Evolutionary conservation across 2,329 filamentous ascomycete genomes (phyloP).

Genomic region (Monosporascus sp.): DNA sequence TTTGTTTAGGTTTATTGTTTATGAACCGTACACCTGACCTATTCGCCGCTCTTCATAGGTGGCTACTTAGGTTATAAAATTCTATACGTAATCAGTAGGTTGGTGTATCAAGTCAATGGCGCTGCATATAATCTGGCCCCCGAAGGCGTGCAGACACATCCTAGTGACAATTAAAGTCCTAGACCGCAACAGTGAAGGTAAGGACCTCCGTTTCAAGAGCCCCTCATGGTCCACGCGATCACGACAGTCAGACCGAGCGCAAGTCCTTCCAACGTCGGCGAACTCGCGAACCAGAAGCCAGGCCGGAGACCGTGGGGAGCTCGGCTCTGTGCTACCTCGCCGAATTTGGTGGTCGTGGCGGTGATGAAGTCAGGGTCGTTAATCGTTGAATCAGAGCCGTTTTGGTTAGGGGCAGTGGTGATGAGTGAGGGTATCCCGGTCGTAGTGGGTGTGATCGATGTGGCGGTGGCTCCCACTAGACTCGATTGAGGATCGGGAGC

Average conservation of each 20-base stretch:
- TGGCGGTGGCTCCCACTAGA: constrained; percentile 2
- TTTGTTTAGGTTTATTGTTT: too few species aligned
- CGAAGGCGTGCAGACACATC: too few species aligned
- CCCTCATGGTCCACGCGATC: constrained; percentile 4
- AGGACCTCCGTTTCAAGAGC: too few species aligned
- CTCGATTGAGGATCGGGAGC: constrained; percentile 6
- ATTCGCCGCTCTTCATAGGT: too few species aligned
- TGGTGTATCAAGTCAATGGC: too few species aligned
- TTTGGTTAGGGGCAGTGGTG: not conserved
- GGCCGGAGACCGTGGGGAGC: constrained; percentile 1
- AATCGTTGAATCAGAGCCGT: not conserved
- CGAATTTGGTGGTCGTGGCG: constrained; percentile 9
- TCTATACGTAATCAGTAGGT: too few species aligned
- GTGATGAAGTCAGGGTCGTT: constrained; percentile 2
- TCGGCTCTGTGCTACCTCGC: constrained; percentile 9
- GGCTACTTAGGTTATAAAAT: too few species aligned
- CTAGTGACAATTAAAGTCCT: too few species aligned
- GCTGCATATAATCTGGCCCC: too few species aligned
- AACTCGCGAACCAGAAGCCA: constrained; percentile 8
- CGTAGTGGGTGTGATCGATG: not conserved
- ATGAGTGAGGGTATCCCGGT: not conserved
- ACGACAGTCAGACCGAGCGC: constrained; percentile 1
- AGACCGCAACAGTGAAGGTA: too few species aligned
- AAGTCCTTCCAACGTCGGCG: constrained; percentile 1
- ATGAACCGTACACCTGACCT: too few species aligned